Conservation (phyloP, 805 yeast genomes). For the Pichia gijzeniarum region DNA sequence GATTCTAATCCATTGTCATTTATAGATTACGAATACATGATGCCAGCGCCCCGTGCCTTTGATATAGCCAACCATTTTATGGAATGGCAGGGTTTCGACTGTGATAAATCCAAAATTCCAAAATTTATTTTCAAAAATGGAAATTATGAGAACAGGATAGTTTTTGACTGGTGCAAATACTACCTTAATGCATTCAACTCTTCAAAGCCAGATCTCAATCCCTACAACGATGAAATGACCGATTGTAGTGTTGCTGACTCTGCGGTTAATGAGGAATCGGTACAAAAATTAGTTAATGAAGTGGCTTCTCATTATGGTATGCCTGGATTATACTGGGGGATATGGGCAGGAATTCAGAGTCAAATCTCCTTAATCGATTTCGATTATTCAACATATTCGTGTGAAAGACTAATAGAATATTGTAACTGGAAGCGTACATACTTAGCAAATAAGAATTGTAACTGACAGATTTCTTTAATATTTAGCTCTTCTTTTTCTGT, state of each 20-base stretch:
- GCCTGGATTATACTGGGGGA: conserved; percentile 83
- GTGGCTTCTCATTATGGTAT: conserved; percentile 60
- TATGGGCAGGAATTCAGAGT: conserved; percentile 75
- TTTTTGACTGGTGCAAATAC: conserved; percentile 51
- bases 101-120: conserved; percentile 57
- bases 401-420: conserved; percentile 56
- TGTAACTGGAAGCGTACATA: conserved; percentile 54
- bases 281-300: conserved; percentile 47
- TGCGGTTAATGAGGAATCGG: conserved; percentile 9
- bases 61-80: conserved; percentile 71
- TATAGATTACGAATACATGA: conserved; percentile 68
- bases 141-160: conserved; percentile 37
- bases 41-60: conserved; percentile 67
- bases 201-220: conserved; percentile 10
- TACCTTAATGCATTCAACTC: conserved; percentile 34
- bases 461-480: neutral
- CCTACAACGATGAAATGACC: neutral
- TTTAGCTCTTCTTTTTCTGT: neutral
- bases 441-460: conserved; percentile 9
- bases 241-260: conserved; percentile 11
- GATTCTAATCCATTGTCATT: conserved; percentile 42
- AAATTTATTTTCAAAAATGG: conserved; percentile 6
- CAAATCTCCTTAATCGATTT: conserved; percentile 65
- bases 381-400: conserved; percentile 58
- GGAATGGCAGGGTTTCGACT: conserved; percentile 80